Evolutionary conservation across 75 land plant species (phyloP).

Genomic region (Pinus tabuliformis): DNA sequence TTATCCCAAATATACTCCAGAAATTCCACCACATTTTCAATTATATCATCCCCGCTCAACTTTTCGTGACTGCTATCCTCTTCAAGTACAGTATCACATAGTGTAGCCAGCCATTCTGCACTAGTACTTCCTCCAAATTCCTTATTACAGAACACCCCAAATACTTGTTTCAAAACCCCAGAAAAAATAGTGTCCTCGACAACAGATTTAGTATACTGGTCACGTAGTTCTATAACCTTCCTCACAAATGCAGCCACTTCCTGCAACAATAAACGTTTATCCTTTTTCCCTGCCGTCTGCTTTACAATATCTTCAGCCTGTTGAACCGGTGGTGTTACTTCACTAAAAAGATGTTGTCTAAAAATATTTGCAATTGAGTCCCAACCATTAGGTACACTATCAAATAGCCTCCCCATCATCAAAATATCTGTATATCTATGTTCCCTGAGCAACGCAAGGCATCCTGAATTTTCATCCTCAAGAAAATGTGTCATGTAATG

Average conservation of each 20-base stretch:
- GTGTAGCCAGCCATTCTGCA: constrained; percentile 81
- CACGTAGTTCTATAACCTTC: constrained; percentile 83
- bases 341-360: constrained; percentile 83
- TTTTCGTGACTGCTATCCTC: constrained; percentile 15
- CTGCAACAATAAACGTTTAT: constrained; percentile 43
- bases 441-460: constrained; percentile 77
- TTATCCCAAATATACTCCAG: constrained; percentile 87
- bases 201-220: constrained; percentile 78
- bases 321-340: constrained; percentile 77
- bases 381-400: constrained; percentile 61
- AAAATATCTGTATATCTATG: constrained; percentile 89
- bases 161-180: constrained; percentile 86
- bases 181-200: constrained; percentile 72
- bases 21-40: constrained; percentile 89
- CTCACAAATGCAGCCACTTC: constrained; percentile 45
- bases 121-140: constrained; percentile 80
- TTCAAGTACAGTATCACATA: no score
- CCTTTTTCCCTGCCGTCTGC: constrained; percentile 1
- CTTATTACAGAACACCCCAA: constrained; percentile 87
- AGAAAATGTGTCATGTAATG: constrained; percentile 77
- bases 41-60: constrained; percentile 45
- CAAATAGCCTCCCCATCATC: constrained; percentile 77
- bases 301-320: constrained; percentile 79
- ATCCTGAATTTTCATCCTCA: constrained; percentile 80
- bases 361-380: constrained; percentile 78